phyloP scores from a whole-genome alignment of 176 grass and related monocot species.

The Themeda triandra region DNA sequence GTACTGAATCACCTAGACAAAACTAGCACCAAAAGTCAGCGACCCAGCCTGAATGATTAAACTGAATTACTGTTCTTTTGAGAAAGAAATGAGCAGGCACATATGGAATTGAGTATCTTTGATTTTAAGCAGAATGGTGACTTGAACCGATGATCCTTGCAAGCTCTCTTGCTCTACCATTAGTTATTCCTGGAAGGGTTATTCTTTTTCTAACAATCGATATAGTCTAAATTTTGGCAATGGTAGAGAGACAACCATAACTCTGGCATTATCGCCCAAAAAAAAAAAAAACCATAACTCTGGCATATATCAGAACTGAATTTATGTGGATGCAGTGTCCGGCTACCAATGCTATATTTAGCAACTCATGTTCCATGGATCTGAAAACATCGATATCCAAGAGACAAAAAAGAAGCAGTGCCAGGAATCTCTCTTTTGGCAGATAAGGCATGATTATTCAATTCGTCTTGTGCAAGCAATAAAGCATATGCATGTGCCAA shows the following conservation, averaged over 20 bases:
- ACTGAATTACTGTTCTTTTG: not conserved
- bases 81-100: not conserved
- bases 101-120: not conserved
- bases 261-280: too few relatives aligned
- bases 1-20: not conserved
- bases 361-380: not conserved
- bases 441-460: constrained; percentile 47
- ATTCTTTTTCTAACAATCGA: not conserved
- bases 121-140: not conserved
- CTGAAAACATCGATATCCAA: not conserved
- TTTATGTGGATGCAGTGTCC: not conserved
- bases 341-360: constrained; percentile 6
- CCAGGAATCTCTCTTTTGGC: constrained; percentile 35
- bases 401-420: constrained; percentile 2
- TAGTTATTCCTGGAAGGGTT: not conserved
- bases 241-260: not conserved
- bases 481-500: constrained; percentile 33
- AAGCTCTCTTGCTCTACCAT: not conserved
- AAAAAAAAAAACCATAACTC: not conserved
- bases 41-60: not conserved
- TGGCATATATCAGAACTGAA: not conserved
- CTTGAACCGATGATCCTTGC: not conserved
- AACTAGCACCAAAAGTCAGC: not conserved
- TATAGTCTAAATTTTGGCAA: not conserved
- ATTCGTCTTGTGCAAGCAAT: constrained; percentile 38